phyloP scores from a whole-genome alignment of 352 stramenopile species.

The Thraustotheca clavata region DNA sequence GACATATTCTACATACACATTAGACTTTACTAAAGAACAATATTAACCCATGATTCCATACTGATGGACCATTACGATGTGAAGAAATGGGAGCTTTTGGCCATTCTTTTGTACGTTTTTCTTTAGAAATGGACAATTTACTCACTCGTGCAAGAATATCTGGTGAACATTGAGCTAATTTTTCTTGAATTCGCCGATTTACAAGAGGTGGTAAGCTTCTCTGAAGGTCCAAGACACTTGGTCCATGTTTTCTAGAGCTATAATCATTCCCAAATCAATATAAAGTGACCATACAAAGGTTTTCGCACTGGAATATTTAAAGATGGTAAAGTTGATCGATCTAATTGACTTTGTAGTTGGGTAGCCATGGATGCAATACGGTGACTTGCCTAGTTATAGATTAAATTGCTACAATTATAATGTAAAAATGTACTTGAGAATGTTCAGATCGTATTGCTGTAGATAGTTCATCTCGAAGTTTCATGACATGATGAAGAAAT shows the following conservation, averaged over 20 bases:
- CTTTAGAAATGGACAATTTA: not conserved
- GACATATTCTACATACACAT: not conserved
- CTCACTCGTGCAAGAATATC: constrained; percentile 3
- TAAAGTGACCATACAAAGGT: too few relatives aligned
- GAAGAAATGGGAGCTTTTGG: constrained; percentile 9
- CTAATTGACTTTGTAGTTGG: not conserved
- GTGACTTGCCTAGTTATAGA: not conserved
- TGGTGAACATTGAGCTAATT: not conserved
- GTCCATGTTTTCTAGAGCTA: not conserved
- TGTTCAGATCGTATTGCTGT: not conserved
- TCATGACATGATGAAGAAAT: not conserved
- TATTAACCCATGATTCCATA: constrained; percentile 5
- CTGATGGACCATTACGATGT: not conserved
- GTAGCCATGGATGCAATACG: not conserved
- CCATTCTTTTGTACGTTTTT: not conserved
- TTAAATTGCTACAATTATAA: not conserved
- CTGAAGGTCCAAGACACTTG: not conserved
- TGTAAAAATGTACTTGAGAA: not conserved
- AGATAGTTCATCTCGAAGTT: not conserved
- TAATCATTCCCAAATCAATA: too few relatives aligned
- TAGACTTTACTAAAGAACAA: not conserved
- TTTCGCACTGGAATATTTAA: too few relatives aligned
- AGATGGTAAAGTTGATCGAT: not conserved
- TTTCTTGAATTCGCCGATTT: not conserved
- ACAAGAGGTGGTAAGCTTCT: not conserved